A percentile compares a stretch with the other conserved stretches of the same genome.
Conservation (phyloP, 495 filamentous ascomycete genomes). For the Lasiosphaeria miniovina region DNA sequence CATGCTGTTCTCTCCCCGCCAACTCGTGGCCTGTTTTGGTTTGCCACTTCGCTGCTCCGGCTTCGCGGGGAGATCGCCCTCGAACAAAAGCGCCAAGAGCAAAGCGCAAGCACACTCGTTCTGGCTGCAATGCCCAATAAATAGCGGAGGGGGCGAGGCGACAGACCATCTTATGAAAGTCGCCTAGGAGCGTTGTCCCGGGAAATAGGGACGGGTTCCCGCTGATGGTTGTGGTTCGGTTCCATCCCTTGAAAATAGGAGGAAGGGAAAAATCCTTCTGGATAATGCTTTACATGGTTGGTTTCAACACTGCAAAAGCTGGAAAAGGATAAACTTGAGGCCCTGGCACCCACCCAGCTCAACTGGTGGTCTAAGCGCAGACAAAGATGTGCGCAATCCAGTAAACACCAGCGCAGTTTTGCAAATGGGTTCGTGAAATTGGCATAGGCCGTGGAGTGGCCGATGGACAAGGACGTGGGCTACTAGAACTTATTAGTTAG, state of each 20-base stretch:
- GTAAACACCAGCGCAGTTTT: not conserved
- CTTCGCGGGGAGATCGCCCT: slow-evolving; percentile 5
- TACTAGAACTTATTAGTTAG: too few species aligned
- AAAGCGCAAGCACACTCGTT: not conserved
- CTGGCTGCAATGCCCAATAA: not conserved
- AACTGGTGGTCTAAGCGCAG: not conserved
- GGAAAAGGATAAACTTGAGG: not conserved
- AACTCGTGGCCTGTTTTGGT: not conserved
- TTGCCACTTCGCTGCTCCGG: slow-evolving; percentile 1
- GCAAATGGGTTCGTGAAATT: too few species aligned
- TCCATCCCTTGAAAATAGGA: not conserved
- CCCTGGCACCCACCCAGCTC: not conserved
- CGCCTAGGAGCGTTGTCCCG: slow-evolving; percentile 13
- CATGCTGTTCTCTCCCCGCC: slow-evolving; percentile 11
- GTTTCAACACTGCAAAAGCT: not conserved
- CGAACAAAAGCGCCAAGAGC: slow-evolving; percentile 4
- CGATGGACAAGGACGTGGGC: too few species aligned
- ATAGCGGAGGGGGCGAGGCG: not conserved
- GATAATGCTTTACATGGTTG: slow-evolving; percentile 1
- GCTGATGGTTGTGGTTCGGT: not conserved
- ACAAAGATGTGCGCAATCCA: not conserved
- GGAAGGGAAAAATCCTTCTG: not conserved
- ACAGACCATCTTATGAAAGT: not conserved
- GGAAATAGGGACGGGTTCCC: not conserved
- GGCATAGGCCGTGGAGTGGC: too few species aligned